These are phyloP conservation scores for Plasmodium malariae DNA, from an alignment of 169 alveolate genomes.

Conservation along the genomic window DNA sequence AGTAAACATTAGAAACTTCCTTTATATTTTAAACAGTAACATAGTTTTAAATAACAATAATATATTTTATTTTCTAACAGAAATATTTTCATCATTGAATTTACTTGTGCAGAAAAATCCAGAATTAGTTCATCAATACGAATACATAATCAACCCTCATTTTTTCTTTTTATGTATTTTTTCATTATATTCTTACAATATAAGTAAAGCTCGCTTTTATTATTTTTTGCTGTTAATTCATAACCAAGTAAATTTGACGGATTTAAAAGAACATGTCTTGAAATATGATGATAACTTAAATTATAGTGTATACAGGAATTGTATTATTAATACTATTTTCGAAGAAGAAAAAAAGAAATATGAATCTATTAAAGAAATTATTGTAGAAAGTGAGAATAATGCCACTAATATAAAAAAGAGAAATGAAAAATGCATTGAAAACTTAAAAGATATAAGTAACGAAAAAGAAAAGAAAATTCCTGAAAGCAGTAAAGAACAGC, in stretches of 20 bases:
- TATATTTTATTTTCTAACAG: conserved; percentile 69
- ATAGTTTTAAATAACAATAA: conserved; percentile 50
- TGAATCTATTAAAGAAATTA: conserved; percentile 42
- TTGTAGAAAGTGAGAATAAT: conserved; percentile 19
- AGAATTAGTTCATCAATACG: conserved; percentile 31
- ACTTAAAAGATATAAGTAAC: conserved; percentile 11
- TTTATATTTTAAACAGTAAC: conserved; percentile 32
- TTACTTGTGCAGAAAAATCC: conserved; percentile 38
- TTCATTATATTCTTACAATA: conserved; percentile 61
- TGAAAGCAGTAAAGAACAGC: neutral
- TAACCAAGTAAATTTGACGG: conserved; percentile 17
- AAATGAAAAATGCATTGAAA: conserved; percentile 4
- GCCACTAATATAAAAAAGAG: neutral
- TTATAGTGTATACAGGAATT: conserved; percentile 28
- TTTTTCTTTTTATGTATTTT: conserved; percentile 70
- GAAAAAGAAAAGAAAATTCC: conserved; percentile 16
- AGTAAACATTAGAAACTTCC: conserved; percentile 32
- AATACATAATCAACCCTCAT: conserved; percentile 42
- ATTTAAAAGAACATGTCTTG: conserved; percentile 14
- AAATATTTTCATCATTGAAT: conserved; percentile 64
- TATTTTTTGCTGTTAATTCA: conserved; percentile 69
- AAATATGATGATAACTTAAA: conserved; percentile 54
- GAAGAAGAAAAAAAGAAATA: conserved; percentile 62
- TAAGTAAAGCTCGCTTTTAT: conserved; percentile 69
- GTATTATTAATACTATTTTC: conserved; percentile 55